Evolutionary conservation across 2,329 filamentous ascomycete species (phyloP).

Genomic region (Fusarium dimerum): DNA sequence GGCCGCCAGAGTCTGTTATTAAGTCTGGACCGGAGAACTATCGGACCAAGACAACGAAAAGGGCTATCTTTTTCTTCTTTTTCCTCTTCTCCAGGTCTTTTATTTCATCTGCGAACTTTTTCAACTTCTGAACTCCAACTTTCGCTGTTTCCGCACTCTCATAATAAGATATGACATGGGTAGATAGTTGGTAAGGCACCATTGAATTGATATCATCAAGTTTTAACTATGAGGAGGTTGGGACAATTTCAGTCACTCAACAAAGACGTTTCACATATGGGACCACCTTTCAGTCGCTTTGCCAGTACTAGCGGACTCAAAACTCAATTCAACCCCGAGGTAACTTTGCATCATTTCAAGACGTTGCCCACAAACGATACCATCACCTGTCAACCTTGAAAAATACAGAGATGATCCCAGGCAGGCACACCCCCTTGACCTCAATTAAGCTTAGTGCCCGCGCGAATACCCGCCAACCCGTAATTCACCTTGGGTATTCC

Average conservation of each 20-base stretch:
- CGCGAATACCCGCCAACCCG: constrained; percentile 11
- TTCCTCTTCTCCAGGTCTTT: neutral
- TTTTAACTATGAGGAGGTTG: neutral
- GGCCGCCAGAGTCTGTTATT: neutral
- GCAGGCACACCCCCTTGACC: constrained; percentile 6
- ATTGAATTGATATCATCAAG: neutral
- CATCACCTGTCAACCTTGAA: neutral
- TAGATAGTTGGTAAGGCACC: neutral
- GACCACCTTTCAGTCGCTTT: too few relatives aligned
- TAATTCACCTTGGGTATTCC: constrained; percentile 1
- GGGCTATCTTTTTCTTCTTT: neutral
- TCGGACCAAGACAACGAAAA: neutral
- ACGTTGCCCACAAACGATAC: neutral
- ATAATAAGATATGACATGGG: neutral
- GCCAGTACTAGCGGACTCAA: too few relatives aligned
- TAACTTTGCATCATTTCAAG: too few relatives aligned
- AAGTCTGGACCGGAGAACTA: neutral
- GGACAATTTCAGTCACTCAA: neutral
- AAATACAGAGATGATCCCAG: neutral
- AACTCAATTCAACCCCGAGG: too few relatives aligned
- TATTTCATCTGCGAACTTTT: neutral
- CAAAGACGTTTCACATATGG: neutral
- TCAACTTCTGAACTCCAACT: too few relatives aligned
- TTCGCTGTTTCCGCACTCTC: neutral
- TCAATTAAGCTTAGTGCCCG: constrained; percentile 28